Percentiles rank a stretch among this genome's conserved stretches.
Conservation (phyloP, 2,329 filamentous ascomycete genomes). For the Dothistroma pini region DNA sequence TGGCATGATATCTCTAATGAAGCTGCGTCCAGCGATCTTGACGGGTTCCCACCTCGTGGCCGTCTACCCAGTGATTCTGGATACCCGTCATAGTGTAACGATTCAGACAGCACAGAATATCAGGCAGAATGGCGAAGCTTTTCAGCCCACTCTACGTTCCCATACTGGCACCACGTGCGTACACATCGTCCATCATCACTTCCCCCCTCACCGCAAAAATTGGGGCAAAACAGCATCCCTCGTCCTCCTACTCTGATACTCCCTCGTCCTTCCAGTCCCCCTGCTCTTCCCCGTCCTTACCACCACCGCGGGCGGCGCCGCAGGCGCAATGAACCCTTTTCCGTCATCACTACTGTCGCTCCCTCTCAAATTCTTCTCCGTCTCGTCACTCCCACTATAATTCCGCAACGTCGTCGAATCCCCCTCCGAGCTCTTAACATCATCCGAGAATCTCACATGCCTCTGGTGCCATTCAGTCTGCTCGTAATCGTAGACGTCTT, state of each 20-base stretch:
- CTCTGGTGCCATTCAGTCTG: constrained; percentile 34
- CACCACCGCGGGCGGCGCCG: not conserved
- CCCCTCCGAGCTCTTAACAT: constrained; percentile 27
- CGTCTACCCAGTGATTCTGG: not conserved
- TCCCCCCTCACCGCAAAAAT: not conserved
- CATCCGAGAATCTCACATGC: constrained; percentile 28
- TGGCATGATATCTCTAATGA: constrained; percentile 16
- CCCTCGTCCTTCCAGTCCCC: not conserved
- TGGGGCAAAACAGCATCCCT: constrained; percentile 3
- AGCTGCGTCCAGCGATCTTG: constrained; percentile 13
- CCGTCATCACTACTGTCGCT: constrained; percentile 1
- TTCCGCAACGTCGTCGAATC: constrained; percentile 19
- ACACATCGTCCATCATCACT: not conserved
- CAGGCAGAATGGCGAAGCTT: not conserved
- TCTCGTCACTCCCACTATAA: constrained; percentile 3
- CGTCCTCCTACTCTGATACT: not conserved
- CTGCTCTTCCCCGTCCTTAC: not conserved
- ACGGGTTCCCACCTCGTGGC: constrained; percentile 15
- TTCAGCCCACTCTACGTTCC: not conserved
- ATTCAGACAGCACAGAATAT: no score
- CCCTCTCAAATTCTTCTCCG: constrained; percentile 3
- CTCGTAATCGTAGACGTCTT: constrained; percentile 19
- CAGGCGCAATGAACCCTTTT: not conserved
- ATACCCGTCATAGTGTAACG: not conserved
- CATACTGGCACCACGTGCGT: not conserved